Evolutionary conservation across 169 alveolate genomes (phyloP), one percentile per base, ranked within the genome.

Genomic region (Plasmodium yoelii): DNA sequence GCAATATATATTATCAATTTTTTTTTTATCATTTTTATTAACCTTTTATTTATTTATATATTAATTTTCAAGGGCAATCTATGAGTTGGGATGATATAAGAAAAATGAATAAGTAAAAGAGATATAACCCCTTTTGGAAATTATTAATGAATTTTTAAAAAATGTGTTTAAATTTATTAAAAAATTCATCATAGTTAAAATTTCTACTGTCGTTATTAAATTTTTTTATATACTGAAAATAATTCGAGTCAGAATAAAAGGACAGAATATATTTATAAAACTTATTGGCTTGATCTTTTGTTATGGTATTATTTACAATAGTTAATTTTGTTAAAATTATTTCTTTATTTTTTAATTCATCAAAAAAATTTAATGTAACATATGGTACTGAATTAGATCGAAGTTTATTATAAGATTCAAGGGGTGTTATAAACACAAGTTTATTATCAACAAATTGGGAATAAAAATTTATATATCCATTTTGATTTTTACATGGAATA

Each of bases 71-170:
- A 75, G 88, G 73, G 26, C 63, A 63, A 61, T 75, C 71, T 6
- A 69, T 75, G 42, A 75, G 70, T 75, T 75, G 88, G 88, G 88
- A 75, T n/a, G 88, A 75, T 34, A 75, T 75, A 75, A 26, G 88
- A 63, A 49, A 65, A 63, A 61, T 63, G 71, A 75, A 75, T 44
- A 61, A 49, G 44, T 75, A 69, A 64, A 51, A 51, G 1, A 59
- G 6, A 55, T 46, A 57, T 15, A 46, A 68, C 9, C 12, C n/a
- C 26, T 10, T 15, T 15, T 28, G 12, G 47, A 44, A 9, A 6
- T 57, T n/a, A 72, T 2, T 42, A 24, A 19, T 34, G 39, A n/a
- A n/a, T n/a, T 10, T 15, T 75, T 67, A 75, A 75, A 63, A 75
- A 9, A 75, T 19, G n/a, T 75, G 67, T 69, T 75, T 61, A 34